phyloP scores from a whole-genome alignment of 257 asterid species.

The Coffea canephora region DNA sequence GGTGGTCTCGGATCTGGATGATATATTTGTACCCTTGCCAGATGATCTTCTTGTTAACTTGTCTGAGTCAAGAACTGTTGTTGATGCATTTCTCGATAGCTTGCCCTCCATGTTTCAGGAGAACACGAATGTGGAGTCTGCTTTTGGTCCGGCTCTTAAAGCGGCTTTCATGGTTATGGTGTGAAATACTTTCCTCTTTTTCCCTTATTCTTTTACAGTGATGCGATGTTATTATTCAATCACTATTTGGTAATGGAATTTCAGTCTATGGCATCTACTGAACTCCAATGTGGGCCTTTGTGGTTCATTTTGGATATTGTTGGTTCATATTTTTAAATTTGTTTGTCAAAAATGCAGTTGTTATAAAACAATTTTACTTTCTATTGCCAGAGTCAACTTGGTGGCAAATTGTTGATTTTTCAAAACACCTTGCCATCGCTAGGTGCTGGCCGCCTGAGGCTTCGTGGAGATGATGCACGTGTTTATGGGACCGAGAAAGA shows the following conservation, averaged over 20 bases:
- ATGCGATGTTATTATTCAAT: background rate
- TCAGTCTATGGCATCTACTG: background rate
- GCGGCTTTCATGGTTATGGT: slow-evolving; percentile 95
- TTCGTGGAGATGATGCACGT: slow-evolving; percentile 90
- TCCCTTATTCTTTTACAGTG: background rate
- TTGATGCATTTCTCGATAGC: slow-evolving; percentile 93
- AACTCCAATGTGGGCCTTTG: background rate
- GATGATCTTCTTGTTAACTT: slow-evolving; percentile 97
- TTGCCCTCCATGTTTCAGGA: slow-evolving; percentile 90
- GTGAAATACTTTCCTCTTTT: slow-evolving; percentile 23
- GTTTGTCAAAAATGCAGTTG: slow-evolving; percentile 6
- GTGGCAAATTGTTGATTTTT: slow-evolving; percentile 95
- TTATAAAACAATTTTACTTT: slow-evolving; percentile 14
- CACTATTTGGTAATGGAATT: background rate
- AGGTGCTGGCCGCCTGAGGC: slow-evolving; percentile 86
- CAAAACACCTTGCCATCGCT: slow-evolving; percentile 91
- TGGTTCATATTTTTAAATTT: background rate
- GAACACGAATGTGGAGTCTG: slow-evolving; percentile 91
- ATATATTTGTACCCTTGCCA: slow-evolving; percentile 41
- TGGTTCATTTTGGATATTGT: background rate
- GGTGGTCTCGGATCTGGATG: slow-evolving; percentile 36
- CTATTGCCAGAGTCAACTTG: slow-evolving; percentile 81
- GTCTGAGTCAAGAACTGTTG: slow-evolving; percentile 90
- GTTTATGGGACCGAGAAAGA: slow-evolving; percentile 93
- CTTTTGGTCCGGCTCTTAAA: slow-evolving; percentile 99